phyloP scores from a whole-genome alignment of 192 early-diverging fungal species.

The Nowakowskiella sp. region DNA sequence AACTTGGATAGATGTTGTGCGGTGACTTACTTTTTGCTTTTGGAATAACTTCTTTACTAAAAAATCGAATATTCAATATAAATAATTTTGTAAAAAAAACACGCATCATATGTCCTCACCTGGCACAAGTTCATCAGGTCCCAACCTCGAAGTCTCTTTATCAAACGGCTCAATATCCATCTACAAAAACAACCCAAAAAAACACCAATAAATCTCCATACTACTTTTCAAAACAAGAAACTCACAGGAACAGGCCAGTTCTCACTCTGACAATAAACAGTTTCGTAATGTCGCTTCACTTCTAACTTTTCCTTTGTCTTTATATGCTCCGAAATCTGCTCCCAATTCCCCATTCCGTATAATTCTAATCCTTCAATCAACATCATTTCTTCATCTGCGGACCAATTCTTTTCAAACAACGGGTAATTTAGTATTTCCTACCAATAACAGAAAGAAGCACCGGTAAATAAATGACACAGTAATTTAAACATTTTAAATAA shows the following conservation, averaged over 20 bases:
- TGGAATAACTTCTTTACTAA: too few relatives aligned
- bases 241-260: constrained; percentile 79
- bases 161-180: too few relatives aligned
- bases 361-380: constrained; percentile 85
- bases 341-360: constrained; percentile 96
- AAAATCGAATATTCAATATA: too few relatives aligned
- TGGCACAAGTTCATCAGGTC: too few relatives aligned
- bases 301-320: constrained; percentile 84
- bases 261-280: constrained; percentile 67
- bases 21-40: too few relatives aligned
- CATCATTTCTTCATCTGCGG: constrained; percentile 90
- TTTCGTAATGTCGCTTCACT: constrained; percentile 82
- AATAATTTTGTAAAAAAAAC: too few relatives aligned
- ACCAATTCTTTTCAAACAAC: constrained; percentile 86
- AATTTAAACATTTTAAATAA: constrained; percentile 1
- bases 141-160: too few relatives aligned
- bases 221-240: constrained; percentile 2
- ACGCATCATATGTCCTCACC: constrained; percentile 2
- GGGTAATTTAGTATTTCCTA: constrained; percentile 79
- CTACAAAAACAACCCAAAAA: constrained; percentile 2
- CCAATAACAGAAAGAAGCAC: neutral
- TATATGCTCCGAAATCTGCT: constrained; percentile 85
- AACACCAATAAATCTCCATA: neutral
- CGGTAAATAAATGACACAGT: neutral
- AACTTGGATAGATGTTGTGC: constrained; percentile 7